Evolutionary conservation across 2,329 filamentous ascomycete genomes (phyloP).

Genomic region (Cryoendolithus antarcticus): DNA sequence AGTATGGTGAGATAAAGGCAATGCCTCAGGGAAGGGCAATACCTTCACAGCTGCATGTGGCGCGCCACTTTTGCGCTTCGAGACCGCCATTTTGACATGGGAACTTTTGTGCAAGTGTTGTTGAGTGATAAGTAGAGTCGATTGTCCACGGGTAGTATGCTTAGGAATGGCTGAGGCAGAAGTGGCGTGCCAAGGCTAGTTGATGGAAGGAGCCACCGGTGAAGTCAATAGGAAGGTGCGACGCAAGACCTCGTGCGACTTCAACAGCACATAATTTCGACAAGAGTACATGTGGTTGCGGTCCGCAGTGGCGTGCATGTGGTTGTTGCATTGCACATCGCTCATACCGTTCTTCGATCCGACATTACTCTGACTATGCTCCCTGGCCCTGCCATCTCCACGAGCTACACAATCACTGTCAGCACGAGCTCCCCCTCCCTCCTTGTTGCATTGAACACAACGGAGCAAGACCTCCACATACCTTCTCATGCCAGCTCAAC

Average conservation of each 20-base stretch:
- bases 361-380: constrained; percentile 90
- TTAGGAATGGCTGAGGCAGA: no score
- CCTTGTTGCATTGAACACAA: neutral
- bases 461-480: constrained; percentile 14
- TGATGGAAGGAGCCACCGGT: no score
- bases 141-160: no score
- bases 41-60: neutral
- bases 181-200: no score
- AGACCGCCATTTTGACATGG: neutral
- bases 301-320: no score
- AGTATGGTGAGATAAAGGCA: neutral
- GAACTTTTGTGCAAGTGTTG: no score
- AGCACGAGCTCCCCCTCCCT: constrained; percentile 4
- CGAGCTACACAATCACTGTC: constrained; percentile 39
- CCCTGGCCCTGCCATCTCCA: constrained; percentile 82
- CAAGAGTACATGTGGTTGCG: no score
- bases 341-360: constrained; percentile 75
- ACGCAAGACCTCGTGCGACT: no score
- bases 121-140: no score
- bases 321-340: neutral
- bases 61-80: neutral
- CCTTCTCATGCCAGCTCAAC: constrained; percentile 96
- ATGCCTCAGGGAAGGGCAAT: neutral
- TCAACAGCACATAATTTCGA: no score
- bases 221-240: no score